Percentiles rank a stretch among this genome's conserved stretches.
phyloP scores from a whole-genome alignment of 2,329 filamentous ascomycete genomes.

The Hymenoscyphus salicellus region DNA sequence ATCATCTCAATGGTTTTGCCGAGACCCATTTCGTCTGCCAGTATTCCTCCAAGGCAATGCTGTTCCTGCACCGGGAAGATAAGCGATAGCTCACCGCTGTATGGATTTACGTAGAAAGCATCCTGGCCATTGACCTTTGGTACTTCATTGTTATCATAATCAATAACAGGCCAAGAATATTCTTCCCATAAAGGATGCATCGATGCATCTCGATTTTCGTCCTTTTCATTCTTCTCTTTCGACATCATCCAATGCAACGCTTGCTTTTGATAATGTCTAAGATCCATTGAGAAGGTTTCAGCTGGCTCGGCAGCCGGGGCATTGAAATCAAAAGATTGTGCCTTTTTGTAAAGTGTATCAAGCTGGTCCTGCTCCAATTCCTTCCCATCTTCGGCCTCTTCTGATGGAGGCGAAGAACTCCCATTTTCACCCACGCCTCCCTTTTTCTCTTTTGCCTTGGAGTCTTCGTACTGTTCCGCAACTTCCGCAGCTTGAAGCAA shows the following conservation, averaged over 20 bases:
- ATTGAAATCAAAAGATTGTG: conserved; percentile 92
- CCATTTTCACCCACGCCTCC: conserved; percentile 19
- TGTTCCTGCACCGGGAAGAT: conserved; percentile 93
- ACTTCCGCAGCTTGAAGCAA: conserved; percentile 84
- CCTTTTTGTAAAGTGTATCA: conserved; percentile 90
- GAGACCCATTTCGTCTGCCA: conserved; percentile 96
- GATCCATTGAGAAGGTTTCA: conserved; percentile 73
- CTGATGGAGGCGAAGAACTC: conserved; percentile 49
- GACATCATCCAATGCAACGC: conserved; percentile 94
- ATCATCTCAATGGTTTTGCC: conserved; percentile 99
- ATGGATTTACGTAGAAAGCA: conserved; percentile 93
- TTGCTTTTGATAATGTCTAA: conserved; percentile 93
- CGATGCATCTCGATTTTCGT: conserved; percentile 65
- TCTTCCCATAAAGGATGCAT: conserved; percentile 99
- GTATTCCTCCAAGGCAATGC: conserved; percentile 85
- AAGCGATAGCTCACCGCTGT: conserved; percentile 88
- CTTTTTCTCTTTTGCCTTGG: conserved; percentile 41
- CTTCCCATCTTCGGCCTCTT: conserved; percentile 73
- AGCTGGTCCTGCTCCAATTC: conserved; percentile 95
- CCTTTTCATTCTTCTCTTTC: conserved; percentile 80
- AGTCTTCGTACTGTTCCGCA: conserved; percentile 71
- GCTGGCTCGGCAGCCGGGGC: conserved; percentile 84
- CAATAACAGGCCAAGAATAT: conserved; percentile 83
- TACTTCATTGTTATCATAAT: conserved; percentile 77
- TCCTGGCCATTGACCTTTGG: conserved; percentile 62